Base-by-base conservation (phyloP, 2,329 filamentous ascomycete species). In the Claviceps cyperi region DNA sequence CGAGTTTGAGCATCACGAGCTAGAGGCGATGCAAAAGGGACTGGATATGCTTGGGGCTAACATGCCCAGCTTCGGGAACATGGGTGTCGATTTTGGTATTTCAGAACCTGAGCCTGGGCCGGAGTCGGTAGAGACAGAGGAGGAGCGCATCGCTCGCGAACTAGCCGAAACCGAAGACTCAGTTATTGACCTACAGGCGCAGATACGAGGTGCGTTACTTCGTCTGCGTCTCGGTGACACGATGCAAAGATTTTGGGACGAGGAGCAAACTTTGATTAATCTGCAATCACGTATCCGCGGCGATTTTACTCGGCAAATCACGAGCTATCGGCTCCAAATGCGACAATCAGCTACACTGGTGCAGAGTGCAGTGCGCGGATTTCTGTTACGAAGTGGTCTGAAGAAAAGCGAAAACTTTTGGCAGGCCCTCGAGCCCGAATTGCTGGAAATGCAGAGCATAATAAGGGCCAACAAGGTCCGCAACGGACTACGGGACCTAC, bases 41-140 rank as follows among this genome's bases (percentile, higher is more conserved):
- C 79, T 98, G 44, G 92, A 98, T 70, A 94, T 92, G 66, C 83
- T 94, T 55, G 94, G 94, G 50, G 79, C 91, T 55, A 94, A 80
- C 61, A 96, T 98, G 89, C 92, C 92, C 39, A 95, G 88, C 70
- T 98, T 98, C 70, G 89, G 89, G 50, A 94, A 90, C 52, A 97
- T 98, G 86, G 84, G 90, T 47, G 91, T 89, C 55, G 91, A 92
- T 61, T 96, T 98, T 72, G 89, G 88, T 38, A 84, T 91, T 5
- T 59, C 66, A 22, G 88, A 84, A 50, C 85, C 84, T 0, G 83
- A 89, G 59, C 84, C 84, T 0, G 88, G 84, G 51, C 85, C 84
- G 0, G 83, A 89, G 59, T 84, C 84, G 0, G 81, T 85, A 62
- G 92, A 97, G 61, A 89, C 86, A 0, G 91, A 97, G 58, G 86